Evolutionary conservation across 371 early-diverging fungal species (phyloP), one percentile per base, ranked within the genome.

Genomic region (Mucor irregularis): DNA sequence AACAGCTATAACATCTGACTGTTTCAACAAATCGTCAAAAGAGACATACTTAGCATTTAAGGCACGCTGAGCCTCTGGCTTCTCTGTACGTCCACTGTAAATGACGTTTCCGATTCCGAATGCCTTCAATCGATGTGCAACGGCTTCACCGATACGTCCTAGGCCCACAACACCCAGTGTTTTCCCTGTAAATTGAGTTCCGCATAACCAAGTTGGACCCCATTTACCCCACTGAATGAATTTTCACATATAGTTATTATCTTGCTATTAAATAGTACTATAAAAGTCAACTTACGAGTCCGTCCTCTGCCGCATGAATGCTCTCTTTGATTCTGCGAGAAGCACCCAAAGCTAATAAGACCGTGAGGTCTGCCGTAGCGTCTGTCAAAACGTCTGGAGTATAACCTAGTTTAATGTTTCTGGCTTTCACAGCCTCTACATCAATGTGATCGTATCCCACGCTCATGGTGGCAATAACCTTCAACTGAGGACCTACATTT

Each of bases 371-470:
- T 5, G 95, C 95, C 2, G 89, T 88, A 0, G 94, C 93, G 58
- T 93, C 94, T 0, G 94, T 95, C 40, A 94, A 75, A 1, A 93
- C 93, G 49, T 88, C 91, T 1, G 95, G 93, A 0, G 95, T 95
- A 61, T 89, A 79, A 5, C 94, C 94, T n/a, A 95, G 62, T 16
- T 61, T 52, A 30, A 91, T 66, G 4, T 76, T 76, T 25, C 77
- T 77, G 7, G 64, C 49, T 16, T 78, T 69, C 10, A 83, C 59
- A 6, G 76, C 80, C 3, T 58, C 51, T 0, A 84, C 56, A 64
- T 88, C 85, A 39, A 94, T 82, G 64, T 94, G 95, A 56, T 94
- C 93, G 66, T 86, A 90, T 11, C 95, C 95, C 14, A 92, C 93
- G 49, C 81, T 88, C 71, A 87, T 79, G 0, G 90, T 90, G 7